Conservation (phyloP, 495 filamentous ascomycete species). For the Tuber microsphaerosporum region DNA sequence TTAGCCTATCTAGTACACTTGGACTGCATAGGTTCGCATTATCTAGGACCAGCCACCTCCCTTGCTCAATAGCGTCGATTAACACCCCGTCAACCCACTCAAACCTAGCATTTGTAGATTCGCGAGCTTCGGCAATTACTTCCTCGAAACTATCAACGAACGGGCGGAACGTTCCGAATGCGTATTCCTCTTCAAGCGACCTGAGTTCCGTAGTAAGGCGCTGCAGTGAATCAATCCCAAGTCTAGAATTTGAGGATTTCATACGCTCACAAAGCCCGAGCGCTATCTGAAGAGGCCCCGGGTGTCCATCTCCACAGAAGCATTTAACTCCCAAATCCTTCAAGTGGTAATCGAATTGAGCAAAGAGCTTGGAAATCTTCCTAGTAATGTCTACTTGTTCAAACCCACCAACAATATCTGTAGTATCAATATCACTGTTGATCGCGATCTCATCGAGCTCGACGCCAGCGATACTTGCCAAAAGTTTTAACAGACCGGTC, state of each 20-base stretch:
- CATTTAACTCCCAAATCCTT: slow-evolving; percentile 50
- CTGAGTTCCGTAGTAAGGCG: slow-evolving; percentile 16
- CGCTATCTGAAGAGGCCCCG: slow-evolving; percentile 42
- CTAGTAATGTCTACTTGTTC: slow-evolving; percentile 82
- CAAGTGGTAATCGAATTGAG: slow-evolving; percentile 52
- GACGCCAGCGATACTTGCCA: slow-evolving; percentile 70
- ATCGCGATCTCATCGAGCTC: slow-evolving; percentile 69
- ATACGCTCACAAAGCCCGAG: slow-evolving; percentile 29
- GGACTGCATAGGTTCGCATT: slow-evolving; percentile 95
- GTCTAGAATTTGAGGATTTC: slow-evolving; percentile 2
- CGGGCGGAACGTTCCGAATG: slow-evolving; percentile 5
- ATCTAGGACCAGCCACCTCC: slow-evolving; percentile 88
- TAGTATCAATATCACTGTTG: slow-evolving; percentile 89
- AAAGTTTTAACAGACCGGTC: slow-evolving; percentile 63
- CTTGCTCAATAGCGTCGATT: slow-evolving; percentile 74
- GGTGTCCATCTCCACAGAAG: slow-evolving; percentile 45
- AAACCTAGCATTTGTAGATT: slow-evolving; percentile 63
- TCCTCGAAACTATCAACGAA: slow-evolving; percentile 23
- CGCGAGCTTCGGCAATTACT: slow-evolving; percentile 17
- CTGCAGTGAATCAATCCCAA: slow-evolving; percentile 23
- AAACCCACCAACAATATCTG: slow-evolving; percentile 93
- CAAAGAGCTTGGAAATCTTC: slow-evolving; percentile 52
- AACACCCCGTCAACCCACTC: slow-evolving; percentile 94
- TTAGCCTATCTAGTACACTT: slow-evolving; percentile 88
- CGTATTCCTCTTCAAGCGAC: slow-evolving; percentile 10